Evolutionary conservation across 2,329 filamentous ascomycete species (phyloP), one percentile per base, ranked within the genome.

Genomic region (Fusarium sp.): DNA sequence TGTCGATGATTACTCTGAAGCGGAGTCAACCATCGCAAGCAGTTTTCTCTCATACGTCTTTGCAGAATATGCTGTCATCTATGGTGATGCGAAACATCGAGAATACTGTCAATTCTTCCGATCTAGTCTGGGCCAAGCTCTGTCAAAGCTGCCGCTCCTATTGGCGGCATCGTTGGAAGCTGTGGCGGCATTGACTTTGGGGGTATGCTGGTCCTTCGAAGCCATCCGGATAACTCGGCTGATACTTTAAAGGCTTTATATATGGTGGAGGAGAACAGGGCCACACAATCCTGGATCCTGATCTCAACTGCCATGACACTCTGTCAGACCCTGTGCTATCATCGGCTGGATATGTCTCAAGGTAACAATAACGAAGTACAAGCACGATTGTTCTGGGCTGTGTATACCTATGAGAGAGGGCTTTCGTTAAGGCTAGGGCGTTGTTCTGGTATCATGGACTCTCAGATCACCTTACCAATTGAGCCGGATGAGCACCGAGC

Each of bases 21-120:
- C 75, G 4, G 77, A 80, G 13, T 73, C 77, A 8, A 73, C 80
- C 3, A 71, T 81, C 2, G 75, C 78, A 1, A 80, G 78, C 49
- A 74, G 77, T 4, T 80, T 75, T 30, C 52, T 81, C 4, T 76
- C 75, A 5, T 79, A 78, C 44, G 27, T 79, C 4, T 80, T 80
- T 61, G 67, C 70, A 1, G 78, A 78, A 44, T 71, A 80, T 53
- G 69, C 71, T 1, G 62, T 71, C 11, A 47, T 71, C 3, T 70
- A 74, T 13, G 75, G 72, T 15, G 54, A 53, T 7, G 22, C 62
- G 3, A 66, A 62, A 3, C 77, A 72, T 27, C 57, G 55, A n/a
- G 58, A 72, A 9, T 68, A 75, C 49, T 71, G 68, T 37, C 32
- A 64, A 13, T 67, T 71, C 43, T 78, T 74, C 41, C 62, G 73